These are phyloP conservation scores for Volvariella volvacea DNA, from an alignment of 1,284 basidiomycete genomes.

Conservation along the genomic window DNA sequence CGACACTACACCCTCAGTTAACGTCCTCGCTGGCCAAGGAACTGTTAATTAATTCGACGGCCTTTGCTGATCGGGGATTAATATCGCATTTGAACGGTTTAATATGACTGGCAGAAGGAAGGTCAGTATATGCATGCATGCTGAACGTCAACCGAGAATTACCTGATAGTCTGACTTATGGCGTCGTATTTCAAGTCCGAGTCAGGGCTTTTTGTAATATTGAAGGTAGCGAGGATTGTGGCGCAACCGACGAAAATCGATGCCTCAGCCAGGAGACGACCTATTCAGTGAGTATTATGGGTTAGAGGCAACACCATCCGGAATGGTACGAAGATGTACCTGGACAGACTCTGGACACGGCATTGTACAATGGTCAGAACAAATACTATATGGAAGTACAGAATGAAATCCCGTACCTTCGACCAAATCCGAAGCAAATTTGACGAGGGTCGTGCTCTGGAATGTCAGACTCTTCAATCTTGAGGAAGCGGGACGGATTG, in stretches of 20 bases:
- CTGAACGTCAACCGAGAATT: constrained; percentile 28
- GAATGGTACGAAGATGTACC: neutral
- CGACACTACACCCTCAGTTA: too few species aligned
- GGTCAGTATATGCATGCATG: constrained; percentile 6
- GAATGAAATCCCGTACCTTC: constrained; percentile 1
- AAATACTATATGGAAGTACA: constrained; percentile 1
- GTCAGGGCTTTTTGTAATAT: constrained; percentile 11
- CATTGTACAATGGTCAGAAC: too few species aligned
- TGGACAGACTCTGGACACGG: constrained; percentile 4
- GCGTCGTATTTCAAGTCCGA: constrained; percentile 8
- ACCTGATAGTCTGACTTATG: constrained; percentile 25
- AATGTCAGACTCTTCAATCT: neutral
- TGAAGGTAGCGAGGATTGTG: constrained; percentile 27
- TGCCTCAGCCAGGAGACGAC: constrained; percentile 28
- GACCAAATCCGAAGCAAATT: constrained; percentile 1
- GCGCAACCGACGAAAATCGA: constrained; percentile 29
- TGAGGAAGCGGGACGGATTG: constrained; percentile 14
- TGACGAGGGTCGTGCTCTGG: neutral
- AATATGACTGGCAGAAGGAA: neutral
- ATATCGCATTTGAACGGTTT: neutral
- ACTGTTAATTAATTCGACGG: neutral
- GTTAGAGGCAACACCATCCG: neutral
- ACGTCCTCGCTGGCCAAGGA: too few species aligned
- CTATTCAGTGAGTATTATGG: too few species aligned
- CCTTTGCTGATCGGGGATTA: neutral